Base-by-base conservation (phyloP, 129 eudicot genomes). In the Heracleum sosnowskyi region DNA sequence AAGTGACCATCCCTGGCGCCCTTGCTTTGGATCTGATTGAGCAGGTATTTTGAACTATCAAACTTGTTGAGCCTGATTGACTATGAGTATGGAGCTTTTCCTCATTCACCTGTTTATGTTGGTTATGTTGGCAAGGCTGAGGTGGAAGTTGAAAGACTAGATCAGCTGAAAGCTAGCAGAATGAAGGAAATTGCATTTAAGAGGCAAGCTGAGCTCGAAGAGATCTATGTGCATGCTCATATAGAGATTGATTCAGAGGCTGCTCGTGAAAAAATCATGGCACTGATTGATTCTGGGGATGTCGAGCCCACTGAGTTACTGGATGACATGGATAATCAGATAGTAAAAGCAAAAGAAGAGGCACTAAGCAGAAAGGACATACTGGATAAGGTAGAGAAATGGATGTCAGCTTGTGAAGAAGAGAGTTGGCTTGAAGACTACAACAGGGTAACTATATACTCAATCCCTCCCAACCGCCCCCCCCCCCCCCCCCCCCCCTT, bases 361-460 rank as follows among this genome's bases (percentile, higher is more conserved):
- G 92, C 99, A 73, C 78, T 83, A 40, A 92, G 97, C 82, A 86
- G 99, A 80, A 96, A 90, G 83, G 99, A 96, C 42, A 96, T 96
- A 64, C 79, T 96, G 88, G 99, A 96, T 79, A 96, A 91, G 85
- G 97, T 96, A 7, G 99, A 96, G 87, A 96, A 90, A 53, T 96
- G 99, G 99, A 96, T 92, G 96, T 87, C 93, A 35, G 97, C 99
- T 76, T 92, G 99, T 69, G 99, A 96, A 87, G 99, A 96, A 86
- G 99, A 96, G 86, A 92, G 97, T 72, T 96, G 99, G 99, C 99
- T 96, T 75, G 99, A 96, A 79, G 99, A 96, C 79, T 96, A 96
- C 84, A 96, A 87, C 29, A 86, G 97, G 93, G 99, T 96, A 86
- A 17, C 66, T 46, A 28, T 49, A 76, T 41, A 86, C 60, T 60